Conservation (phyloP, 2,329 filamentous ascomycete species). For the Didymella arachidicola region DNA sequence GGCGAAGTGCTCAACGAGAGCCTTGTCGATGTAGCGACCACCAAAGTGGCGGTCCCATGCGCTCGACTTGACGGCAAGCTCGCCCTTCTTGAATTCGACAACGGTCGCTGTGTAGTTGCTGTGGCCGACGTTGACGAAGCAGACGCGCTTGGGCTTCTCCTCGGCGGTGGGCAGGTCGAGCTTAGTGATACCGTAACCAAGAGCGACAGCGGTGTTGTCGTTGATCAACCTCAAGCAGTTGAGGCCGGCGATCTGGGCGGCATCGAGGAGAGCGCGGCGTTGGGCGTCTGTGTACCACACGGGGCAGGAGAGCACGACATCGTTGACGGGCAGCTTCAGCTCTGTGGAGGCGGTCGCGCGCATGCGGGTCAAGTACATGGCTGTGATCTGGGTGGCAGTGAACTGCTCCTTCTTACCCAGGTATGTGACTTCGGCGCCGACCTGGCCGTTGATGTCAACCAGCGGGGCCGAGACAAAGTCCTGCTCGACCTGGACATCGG, state of each 20-base stretch:
- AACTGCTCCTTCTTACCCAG: conserved; percentile 95
- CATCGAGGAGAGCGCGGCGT: conserved; percentile 87
- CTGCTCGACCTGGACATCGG: conserved; percentile 92
- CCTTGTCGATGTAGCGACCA: conserved; percentile 96
- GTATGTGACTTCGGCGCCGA: conserved; percentile 92
- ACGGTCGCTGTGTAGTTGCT: conserved; percentile 94
- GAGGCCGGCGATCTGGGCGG: conserved; percentile 89
- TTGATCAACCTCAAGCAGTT: conserved; percentile 96
- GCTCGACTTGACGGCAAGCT: conserved; percentile 91
- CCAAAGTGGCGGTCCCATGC: conserved; percentile 96
- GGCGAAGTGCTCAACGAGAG: conserved; percentile 91
- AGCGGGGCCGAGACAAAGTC: conserved; percentile 86
- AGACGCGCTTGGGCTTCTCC: conserved; percentile 89
- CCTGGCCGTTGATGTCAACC: conserved; percentile 90
- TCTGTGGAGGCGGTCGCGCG: conserved; percentile 86
- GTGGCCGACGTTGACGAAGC: conserved; percentile 94
- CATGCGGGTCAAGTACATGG: conserved; percentile 96
- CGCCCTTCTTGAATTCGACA: conserved; percentile 96
- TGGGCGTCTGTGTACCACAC: conserved; percentile 97
- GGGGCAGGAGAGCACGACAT: conserved; percentile 92
- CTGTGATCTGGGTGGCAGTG: conserved; percentile 89
- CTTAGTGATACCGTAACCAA: conserved; percentile 98
- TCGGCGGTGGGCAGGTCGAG: conserved; percentile 86
- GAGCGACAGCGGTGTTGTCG: conserved; percentile 93
- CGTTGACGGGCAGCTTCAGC: conserved; percentile 88